Conservation (phyloP, 139 green algal genomes). For the Chlamydomonas sp. region DNA sequence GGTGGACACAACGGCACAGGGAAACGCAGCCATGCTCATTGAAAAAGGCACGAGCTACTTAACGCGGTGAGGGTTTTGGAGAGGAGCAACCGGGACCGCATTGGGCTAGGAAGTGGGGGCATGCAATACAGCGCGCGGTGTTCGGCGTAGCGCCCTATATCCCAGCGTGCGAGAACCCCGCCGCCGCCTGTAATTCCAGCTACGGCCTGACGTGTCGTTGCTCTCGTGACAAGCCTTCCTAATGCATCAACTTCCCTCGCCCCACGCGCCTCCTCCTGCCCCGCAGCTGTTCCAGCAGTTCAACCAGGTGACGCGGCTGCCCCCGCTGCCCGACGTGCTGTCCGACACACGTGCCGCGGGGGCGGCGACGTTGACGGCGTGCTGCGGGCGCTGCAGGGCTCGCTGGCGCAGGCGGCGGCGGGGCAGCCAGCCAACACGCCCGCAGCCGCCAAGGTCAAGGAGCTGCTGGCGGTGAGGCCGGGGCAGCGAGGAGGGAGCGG, state of each 20-base stretch:
- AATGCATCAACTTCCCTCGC: neutral
- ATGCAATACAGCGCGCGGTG: neutral
- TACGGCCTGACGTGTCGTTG: too few species aligned
- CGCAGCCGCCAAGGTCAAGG: slow-evolving; percentile 12
- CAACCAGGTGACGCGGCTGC: slow-evolving; percentile 42
- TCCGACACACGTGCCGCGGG: neutral
- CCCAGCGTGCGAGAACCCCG: too few species aligned
- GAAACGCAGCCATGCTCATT: too few species aligned
- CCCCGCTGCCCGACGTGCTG: slow-evolving; percentile 47
- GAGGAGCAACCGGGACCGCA: too few species aligned
- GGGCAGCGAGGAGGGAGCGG: neutral
- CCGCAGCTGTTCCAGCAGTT: slow-evolving; percentile 45
- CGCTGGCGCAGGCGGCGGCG: slow-evolving; percentile 28
- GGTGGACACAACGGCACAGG: too few species aligned
- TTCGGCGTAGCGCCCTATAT: too few species aligned
- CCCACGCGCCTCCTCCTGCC: neutral
- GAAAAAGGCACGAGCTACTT: too few species aligned
- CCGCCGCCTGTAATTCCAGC: too few species aligned
- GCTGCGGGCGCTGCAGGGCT: slow-evolving; percentile 11
- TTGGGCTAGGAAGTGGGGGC: neutral
- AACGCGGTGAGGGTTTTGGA: too few species aligned
- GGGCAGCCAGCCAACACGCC: slow-evolving; percentile 22
- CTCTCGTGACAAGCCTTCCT: too few species aligned
- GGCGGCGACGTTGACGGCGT: slow-evolving; percentile 36
- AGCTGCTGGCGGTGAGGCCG: neutral